These are phyloP conservation scores for Berkeleyomyces rouxiae DNA, from an alignment of 2,329 filamentous ascomycete species.

Conservation along the genomic window DNA sequence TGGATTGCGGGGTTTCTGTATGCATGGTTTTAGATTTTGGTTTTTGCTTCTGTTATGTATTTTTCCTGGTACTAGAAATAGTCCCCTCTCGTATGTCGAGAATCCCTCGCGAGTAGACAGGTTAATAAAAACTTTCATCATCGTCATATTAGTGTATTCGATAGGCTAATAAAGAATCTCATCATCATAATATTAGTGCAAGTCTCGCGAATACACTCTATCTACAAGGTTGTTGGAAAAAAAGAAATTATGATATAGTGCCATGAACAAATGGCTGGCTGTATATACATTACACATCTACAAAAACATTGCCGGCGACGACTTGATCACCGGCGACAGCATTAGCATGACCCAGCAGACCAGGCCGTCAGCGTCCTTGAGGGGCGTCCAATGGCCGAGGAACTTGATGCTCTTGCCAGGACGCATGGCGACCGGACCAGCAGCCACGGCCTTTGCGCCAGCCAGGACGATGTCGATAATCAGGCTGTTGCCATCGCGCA, in stretches of 20 bases:
- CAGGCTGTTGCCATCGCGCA: constrained; percentile 1
- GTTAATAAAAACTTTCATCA: too few species aligned
- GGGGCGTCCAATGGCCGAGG: constrained; percentile 11
- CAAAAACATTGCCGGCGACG: not conserved
- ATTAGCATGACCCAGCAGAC: not conserved
- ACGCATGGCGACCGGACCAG: not conserved
- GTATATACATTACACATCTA: not conserved
- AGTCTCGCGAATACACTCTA: too few species aligned
- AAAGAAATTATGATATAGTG: not conserved
- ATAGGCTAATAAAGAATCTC: too few species aligned
- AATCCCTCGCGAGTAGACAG: too few species aligned
- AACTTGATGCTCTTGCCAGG: not conserved
- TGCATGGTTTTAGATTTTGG: too few species aligned
- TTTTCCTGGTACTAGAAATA: too few species aligned
- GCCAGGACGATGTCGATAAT: constrained; percentile 1
- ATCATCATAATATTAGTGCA: too few species aligned
- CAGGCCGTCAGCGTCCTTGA: constrained; percentile 1
- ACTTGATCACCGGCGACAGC: not conserved
- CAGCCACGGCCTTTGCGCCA: not conserved
- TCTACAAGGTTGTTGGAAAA: too few species aligned
- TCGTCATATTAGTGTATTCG: too few species aligned
- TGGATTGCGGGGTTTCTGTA: too few species aligned
- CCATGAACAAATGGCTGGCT: not conserved
- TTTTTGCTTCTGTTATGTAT: too few species aligned
- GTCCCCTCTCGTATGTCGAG: too few species aligned